Evolutionary conservation across 2,329 filamentous ascomycete species (phyloP).

Genomic region (Aspergillus puulaauensis): DNA sequence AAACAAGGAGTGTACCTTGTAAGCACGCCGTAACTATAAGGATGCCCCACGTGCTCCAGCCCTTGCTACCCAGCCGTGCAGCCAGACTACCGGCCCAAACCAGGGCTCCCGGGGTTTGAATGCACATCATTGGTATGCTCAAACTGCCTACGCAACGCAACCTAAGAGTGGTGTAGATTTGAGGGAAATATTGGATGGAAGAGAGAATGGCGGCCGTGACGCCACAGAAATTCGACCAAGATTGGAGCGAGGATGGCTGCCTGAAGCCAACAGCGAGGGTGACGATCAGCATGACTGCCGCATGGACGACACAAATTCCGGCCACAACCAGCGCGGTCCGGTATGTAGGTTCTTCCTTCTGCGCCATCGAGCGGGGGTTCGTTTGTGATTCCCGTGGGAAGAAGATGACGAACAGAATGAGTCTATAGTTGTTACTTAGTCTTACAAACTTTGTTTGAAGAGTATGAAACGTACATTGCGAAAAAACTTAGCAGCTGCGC

Average conservation of each 20-base stretch:
- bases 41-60: constrained; percentile 96
- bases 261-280: constrained; percentile 67
- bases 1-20: constrained; percentile 75
- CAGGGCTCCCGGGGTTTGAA: constrained; percentile 91
- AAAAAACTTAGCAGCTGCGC: constrained; percentile 91
- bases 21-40: constrained; percentile 82
- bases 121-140: constrained; percentile 97
- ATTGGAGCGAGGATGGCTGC: constrained; percentile 62
- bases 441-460: not conserved
- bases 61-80: constrained; percentile 71
- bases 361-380: constrained; percentile 45
- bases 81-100: constrained; percentile 85
- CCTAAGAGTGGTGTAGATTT: constrained; percentile 87
- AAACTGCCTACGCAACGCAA: constrained; percentile 85
- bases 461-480: constrained; percentile 67
- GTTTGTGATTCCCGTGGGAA: constrained; percentile 66
- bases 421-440: constrained; percentile 51
- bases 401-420: constrained; percentile 92
- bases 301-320: constrained; percentile 70
- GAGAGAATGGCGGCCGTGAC: constrained; percentile 76
- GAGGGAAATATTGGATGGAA: constrained; percentile 87
- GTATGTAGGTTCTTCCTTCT: constrained; percentile 63
- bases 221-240: constrained; percentile 84
- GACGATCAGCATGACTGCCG: constrained; percentile 64
- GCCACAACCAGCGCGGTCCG: constrained; percentile 77